Evolutionary conservation across 257 asterid species (phyloP).

Genomic region (Ballota nigra): DNA sequence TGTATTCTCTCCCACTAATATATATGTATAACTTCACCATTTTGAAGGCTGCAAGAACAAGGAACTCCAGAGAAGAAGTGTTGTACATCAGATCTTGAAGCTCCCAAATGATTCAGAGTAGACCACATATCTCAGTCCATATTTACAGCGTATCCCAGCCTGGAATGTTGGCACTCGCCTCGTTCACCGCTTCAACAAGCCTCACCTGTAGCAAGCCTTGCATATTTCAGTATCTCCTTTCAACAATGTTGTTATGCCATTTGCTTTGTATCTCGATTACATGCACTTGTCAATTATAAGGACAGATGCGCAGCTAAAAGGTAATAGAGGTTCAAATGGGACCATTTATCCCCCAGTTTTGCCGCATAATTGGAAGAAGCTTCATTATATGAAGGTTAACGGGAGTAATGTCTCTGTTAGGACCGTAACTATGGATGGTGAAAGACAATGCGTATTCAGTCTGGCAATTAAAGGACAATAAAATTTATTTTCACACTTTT

Average conservation of each 20-base stretch:
- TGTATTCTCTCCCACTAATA: conserved; percentile 20
- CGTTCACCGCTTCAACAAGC: conserved; percentile 85
- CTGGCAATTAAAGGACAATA: too few relatives aligned
- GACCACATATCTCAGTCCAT: conserved; percentile 11
- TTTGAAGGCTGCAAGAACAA: conserved; percentile 20
- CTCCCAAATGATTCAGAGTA: conserved; percentile 16
- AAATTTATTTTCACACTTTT: too few relatives aligned
- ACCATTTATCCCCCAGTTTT: not conserved
- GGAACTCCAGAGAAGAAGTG: conserved; percentile 10
- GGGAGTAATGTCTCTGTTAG: too few relatives aligned
- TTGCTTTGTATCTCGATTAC: too few relatives aligned
- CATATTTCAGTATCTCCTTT: not conserved
- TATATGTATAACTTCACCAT: conserved; percentile 25
- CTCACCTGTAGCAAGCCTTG: conserved; percentile 54
- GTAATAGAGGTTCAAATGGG: not conserved
- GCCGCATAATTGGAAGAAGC: not conserved
- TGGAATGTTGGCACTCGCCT: conserved; percentile 87
- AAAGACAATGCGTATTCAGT: too few relatives aligned
- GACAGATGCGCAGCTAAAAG: not conserved
- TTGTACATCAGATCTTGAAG: conserved; percentile 24
- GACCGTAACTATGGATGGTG: too few relatives aligned
- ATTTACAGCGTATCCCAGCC: conserved; percentile 59
- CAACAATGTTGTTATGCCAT: too few relatives aligned
- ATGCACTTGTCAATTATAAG: too few relatives aligned
- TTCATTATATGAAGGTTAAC: too few relatives aligned